A percentile compares a stretch with the other conserved stretches of the same genome.
phyloP scores from a whole-genome alignment of 106 monocot species.

The Allium fistulosum region DNA sequence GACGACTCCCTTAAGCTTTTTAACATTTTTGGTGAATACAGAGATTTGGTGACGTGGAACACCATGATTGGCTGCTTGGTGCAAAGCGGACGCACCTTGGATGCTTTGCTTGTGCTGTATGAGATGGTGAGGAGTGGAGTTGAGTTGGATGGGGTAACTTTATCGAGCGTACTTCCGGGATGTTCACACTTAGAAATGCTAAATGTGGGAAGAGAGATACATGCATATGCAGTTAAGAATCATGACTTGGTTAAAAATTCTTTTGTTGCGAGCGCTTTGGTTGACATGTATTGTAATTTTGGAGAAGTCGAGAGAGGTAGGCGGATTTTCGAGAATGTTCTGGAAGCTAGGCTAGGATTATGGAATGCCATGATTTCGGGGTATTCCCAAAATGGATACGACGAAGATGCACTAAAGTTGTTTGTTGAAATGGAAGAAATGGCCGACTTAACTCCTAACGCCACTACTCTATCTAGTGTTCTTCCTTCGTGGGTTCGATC shows the following conservation, averaged over 20 bases:
- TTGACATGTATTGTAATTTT: conserved; percentile 84
- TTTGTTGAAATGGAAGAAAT: conserved; percentile 63
- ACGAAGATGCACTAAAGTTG: conserved; percentile 51
- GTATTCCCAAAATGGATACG: conserved; percentile 53
- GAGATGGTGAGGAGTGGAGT: conserved; percentile 33
- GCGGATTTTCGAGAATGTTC: conserved; percentile 42
- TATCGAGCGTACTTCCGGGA: conserved; percentile 67
- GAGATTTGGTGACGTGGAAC: conserved; percentile 70
- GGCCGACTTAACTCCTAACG: conserved; percentile 56
- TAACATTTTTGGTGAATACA: conserved; percentile 20
- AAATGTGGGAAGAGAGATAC: conserved; percentile 60
- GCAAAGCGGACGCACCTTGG: conserved; percentile 35
- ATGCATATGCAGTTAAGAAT: conserved; percentile 55
- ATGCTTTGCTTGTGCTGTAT: conserved; percentile 29
- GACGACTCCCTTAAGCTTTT: conserved; percentile 49
- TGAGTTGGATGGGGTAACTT: conserved; percentile 59
- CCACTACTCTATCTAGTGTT: conserved; percentile 74
- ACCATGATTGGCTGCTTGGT: conserved; percentile 68
- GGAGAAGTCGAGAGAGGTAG: conserved; percentile 12
- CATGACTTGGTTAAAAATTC: conserved; percentile 50
- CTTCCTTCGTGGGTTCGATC: conserved; percentile 71
- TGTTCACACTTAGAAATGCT: conserved; percentile 54
- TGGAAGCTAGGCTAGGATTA: conserved; percentile 44
- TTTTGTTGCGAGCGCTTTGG: conserved; percentile 81
- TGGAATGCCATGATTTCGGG: conserved; percentile 98